These are phyloP conservation scores for Avena eriantha DNA, from an alignment of 176 grass and related monocot species.

Conservation along the genomic window DNA sequence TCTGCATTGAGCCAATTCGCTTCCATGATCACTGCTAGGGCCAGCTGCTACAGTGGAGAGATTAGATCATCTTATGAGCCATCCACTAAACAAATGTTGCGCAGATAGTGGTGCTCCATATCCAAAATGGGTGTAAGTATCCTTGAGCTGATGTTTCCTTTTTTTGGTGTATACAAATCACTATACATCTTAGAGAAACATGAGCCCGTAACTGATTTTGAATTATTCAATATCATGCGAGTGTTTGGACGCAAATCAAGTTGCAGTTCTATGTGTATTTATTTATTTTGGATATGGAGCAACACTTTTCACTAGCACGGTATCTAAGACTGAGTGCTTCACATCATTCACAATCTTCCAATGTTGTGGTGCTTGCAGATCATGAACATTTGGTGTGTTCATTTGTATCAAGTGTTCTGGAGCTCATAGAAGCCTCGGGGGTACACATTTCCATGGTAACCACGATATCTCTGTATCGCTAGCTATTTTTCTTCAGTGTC, in stretches of 20 bases:
- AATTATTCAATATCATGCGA: background rate
- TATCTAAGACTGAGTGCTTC: conserved; percentile 8
- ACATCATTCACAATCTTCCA: conserved; percentile 27
- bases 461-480: background rate
- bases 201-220: background rate
- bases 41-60: conserved; percentile 47
- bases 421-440: conserved; percentile 86
- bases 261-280: background rate
- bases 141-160: background rate
- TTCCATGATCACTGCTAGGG: conserved; percentile 38
- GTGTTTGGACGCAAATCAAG: conserved; percentile 7
- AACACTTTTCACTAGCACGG: conserved; percentile 12
- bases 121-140: conserved; percentile 98
- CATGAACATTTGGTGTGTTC: conserved; percentile 87
- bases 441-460: conserved; percentile 91
- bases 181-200: background rate
- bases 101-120: conserved; percentile 80
- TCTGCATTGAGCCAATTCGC: conserved; percentile 14
- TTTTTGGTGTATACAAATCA: background rate
- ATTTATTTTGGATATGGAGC: background rate
- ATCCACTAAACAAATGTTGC: conserved; percentile 67
- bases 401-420: conserved; percentile 99
- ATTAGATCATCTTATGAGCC: conserved; percentile 73
- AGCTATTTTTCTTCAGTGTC: conserved; percentile 2
- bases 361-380: conserved; percentile 51